These are phyloP conservation scores for Castanea sativa DNA, from an alignment of 306 rosid genomes.

Conservation along the genomic window DNA sequence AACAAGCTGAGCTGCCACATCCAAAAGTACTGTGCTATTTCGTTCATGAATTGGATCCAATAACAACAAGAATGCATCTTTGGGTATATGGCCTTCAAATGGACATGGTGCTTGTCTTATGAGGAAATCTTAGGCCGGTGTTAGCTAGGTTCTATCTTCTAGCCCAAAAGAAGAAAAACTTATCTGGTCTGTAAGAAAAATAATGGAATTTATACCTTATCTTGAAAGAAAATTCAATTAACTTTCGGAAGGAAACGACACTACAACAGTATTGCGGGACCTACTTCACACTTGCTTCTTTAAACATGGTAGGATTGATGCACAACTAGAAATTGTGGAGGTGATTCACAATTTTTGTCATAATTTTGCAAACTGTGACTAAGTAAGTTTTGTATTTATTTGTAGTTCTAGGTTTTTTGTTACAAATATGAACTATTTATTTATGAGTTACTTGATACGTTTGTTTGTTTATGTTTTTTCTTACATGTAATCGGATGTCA, in stretches of 20 bases:
- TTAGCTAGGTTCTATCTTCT: slow-evolving; percentile 20
- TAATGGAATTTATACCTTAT: slow-evolving; percentile 43
- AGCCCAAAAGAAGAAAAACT: neutral
- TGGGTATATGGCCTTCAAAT: neutral
- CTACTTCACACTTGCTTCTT: neutral
- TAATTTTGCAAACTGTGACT: neutral
- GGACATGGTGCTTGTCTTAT: slow-evolving; percentile 20
- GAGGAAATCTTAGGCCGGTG: slow-evolving; percentile 28
- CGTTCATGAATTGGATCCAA: neutral
- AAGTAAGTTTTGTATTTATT: no score
- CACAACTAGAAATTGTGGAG: no score
- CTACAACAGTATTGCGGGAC: neutral
- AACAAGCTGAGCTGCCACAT: neutral
- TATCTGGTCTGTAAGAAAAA: neutral
- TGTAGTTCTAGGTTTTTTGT: no score
- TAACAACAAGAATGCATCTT: neutral
- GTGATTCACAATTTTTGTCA: no score
- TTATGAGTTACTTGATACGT: no score
- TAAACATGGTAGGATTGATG: neutral
- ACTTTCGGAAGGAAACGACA: slow-evolving; percentile 21
- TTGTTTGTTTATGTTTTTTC: no score
- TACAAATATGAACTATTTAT: no score
- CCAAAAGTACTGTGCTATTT: neutral
- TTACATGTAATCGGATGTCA: no score
- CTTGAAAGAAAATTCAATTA: neutral